Percentiles rank a stretch among this genome's conserved stretches.
Evolutionary conservation across 2,329 filamentous ascomycete genomes (phyloP).

Genomic region (Beauveria bassiana): DNA sequence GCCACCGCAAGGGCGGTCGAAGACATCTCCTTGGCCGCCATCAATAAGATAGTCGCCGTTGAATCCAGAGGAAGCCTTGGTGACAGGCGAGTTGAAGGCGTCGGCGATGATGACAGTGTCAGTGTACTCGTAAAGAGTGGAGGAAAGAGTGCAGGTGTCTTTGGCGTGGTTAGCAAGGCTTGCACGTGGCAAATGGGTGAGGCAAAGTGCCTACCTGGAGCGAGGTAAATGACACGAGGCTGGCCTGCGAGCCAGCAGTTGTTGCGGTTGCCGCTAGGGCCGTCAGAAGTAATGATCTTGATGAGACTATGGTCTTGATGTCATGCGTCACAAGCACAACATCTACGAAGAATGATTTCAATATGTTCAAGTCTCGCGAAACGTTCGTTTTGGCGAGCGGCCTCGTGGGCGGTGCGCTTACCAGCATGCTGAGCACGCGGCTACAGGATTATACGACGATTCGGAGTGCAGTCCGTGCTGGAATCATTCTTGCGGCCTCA

Average conservation of each 20-base stretch:
- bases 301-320: no score
- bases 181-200: neutral
- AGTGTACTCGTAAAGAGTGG: conserved; percentile 13
- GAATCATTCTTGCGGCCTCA: neutral
- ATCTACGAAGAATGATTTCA: no score
- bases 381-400: no score
- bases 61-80: conserved; percentile 63
- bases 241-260: conserved; percentile 17
- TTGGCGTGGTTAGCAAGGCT: neutral
- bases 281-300: neutral
- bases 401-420: no score
- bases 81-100: conserved; percentile 56
- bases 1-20: conserved; percentile 12
- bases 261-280: conserved; percentile 13
- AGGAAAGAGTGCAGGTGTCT: conserved; percentile 15
- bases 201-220: conserved; percentile 11
- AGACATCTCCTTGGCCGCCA: conserved; percentile 14
- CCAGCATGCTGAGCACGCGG: no score
- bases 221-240: conserved; percentile 16
- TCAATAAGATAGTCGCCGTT: conserved; percentile 35
- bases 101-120: conserved; percentile 79
- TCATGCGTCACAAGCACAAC: no score
- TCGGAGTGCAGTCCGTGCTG: no score
- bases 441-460: no score
- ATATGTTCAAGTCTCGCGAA: no score